phyloP scores from a whole-genome alignment of 495 filamentous ascomycete genomes.

The Aspergillus hancockii region DNA sequence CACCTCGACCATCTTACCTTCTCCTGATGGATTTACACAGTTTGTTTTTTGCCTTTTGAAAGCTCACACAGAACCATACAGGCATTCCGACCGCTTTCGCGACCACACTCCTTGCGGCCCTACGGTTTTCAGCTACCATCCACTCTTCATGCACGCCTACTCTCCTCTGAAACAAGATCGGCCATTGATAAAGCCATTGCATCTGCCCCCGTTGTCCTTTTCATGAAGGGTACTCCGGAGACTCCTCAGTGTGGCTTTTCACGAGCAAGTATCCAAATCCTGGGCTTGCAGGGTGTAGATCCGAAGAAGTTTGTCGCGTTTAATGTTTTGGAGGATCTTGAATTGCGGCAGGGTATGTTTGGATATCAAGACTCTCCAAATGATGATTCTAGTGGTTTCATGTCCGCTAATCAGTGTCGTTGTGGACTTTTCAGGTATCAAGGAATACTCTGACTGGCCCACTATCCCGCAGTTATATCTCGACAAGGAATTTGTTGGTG shows the following conservation, averaged over 20 bases:
- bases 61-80: constrained; percentile 18
- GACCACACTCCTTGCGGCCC: constrained; percentile 27
- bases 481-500: constrained; percentile 92
- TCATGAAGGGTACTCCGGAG: constrained; percentile 99
- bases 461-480: constrained; percentile 97
- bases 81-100: constrained; percentile 41
- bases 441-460: constrained; percentile 98
- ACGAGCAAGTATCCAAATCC: constrained; percentile 88
- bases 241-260: constrained; percentile 98
- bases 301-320: constrained; percentile 96
- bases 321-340: constrained; percentile 91
- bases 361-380: too few species aligned
- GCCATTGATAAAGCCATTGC: constrained; percentile 87
- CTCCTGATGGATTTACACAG: not conserved
- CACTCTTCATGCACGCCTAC: constrained; percentile 54
- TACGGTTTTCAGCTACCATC: constrained; percentile 34
- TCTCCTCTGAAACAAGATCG: constrained; percentile 72
- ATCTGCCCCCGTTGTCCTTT: constrained; percentile 88
- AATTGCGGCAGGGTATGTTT: constrained; percentile 76
- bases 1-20: not conserved
- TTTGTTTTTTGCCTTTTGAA: not conserved
- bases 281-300: constrained; percentile 92
- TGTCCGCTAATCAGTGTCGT: constrained; percentile 1
- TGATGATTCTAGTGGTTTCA: not conserved
- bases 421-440: constrained; percentile 69